A percentile compares a stretch with the other conserved stretches of the same genome.
Evolutionary conservation across 306 rosid species (phyloP).

Genomic region (Castanea mollissima): DNA sequence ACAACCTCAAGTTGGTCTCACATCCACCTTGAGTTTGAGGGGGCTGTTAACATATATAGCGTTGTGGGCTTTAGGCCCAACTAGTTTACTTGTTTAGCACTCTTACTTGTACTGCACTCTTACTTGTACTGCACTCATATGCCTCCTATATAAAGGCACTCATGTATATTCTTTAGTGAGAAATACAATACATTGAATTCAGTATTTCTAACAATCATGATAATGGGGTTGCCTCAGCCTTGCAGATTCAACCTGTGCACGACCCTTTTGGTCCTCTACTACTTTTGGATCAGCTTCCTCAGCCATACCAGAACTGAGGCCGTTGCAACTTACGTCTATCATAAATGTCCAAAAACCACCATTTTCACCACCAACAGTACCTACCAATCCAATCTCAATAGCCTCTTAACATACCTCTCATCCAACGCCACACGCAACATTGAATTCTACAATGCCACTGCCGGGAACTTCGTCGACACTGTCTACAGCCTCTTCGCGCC

Average conservation of each 20-base stretch:
- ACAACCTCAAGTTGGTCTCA: too few species aligned
- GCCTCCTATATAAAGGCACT: too few species aligned
- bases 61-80: too few species aligned
- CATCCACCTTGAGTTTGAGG: too few species aligned
- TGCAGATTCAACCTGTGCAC: neutral
- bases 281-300: neutral
- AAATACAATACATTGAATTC: too few species aligned
- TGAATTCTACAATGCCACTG: slow-evolving; percentile 28
- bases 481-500: slow-evolving; percentile 45
- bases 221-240: neutral
- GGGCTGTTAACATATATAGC: too few species aligned
- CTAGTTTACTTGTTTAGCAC: too few species aligned
- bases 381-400: slow-evolving; percentile 10
- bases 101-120: too few species aligned
- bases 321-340: neutral
- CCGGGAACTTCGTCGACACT: neutral
- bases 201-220: too few species aligned
- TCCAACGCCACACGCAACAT: neutral
- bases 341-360: slow-evolving; percentile 4
- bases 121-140: too few species aligned
- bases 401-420: slow-evolving; percentile 1
- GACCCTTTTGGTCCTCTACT: neutral
- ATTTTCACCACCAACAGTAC: neutral
- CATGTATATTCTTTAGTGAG: too few species aligned
- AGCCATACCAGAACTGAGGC: neutral